phyloP scores from a whole-genome alignment of 345 rosid species.

The Gossypium stocksii region DNA sequence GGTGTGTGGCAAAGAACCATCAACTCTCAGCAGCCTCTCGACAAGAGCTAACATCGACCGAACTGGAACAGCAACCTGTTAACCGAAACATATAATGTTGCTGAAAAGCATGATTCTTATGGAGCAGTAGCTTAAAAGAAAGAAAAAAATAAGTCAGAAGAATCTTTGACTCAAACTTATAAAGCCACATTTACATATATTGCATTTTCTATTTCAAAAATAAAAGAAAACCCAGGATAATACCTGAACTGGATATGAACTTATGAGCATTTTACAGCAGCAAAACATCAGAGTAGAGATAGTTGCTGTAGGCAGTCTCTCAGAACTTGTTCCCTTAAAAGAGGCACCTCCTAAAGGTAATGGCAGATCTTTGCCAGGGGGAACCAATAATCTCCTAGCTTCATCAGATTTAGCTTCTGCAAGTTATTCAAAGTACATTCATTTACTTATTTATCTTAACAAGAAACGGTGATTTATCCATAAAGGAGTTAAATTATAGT shows the following conservation, averaged over 20 bases:
- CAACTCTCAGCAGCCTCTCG: slow-evolving; percentile 72
- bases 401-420: slow-evolving; percentile 59
- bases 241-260: slow-evolving; percentile 71
- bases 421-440: slow-evolving; percentile 13
- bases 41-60: slow-evolving; percentile 60
- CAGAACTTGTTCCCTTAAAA: slow-evolving; percentile 38
- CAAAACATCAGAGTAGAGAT: slow-evolving; percentile 55
- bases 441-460: slow-evolving; percentile 4
- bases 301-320: slow-evolving; percentile 37
- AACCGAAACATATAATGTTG: slow-evolving; percentile 17
- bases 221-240: slow-evolving; percentile 5
- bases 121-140: background rate
- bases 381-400: slow-evolving; percentile 57
- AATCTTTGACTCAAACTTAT: background rate
- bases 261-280: slow-evolving; percentile 62
- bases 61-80: slow-evolving; percentile 58
- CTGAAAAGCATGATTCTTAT: slow-evolving; percentile 6
- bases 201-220: background rate
- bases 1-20: slow-evolving; percentile 61
- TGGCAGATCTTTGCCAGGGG: slow-evolving; percentile 70
- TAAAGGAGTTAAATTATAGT: slow-evolving; percentile 10
- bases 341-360: slow-evolving; percentile 40
- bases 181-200: background rate
- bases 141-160: background rate
- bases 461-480: slow-evolving; percentile 8